These are phyloP conservation scores for Phytophthora vignae DNA, from an alignment of 352 stramenopile genomes.

Conservation along the genomic window DNA sequence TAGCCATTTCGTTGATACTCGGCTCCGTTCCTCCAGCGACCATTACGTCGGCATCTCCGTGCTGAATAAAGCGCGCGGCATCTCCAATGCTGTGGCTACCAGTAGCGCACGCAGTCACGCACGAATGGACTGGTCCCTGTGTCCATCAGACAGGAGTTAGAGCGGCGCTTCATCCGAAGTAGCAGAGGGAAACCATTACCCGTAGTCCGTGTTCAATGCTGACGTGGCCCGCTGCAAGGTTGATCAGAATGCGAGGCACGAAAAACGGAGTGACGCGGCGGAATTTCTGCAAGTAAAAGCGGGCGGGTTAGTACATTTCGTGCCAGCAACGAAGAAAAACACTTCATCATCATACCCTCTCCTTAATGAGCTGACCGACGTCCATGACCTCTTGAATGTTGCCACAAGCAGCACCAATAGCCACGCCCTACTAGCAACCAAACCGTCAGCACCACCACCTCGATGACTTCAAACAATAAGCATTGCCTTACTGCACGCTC, in stretches of 20 bases:
- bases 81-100: constrained; percentile 96
- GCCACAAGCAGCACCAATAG: constrained; percentile 77
- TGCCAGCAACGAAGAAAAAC: neutral
- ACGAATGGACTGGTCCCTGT: constrained; percentile 95
- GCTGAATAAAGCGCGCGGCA: constrained; percentile 86
- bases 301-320: neutral
- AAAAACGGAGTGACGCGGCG: constrained; percentile 92
- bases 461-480: neutral
- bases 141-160: neutral
- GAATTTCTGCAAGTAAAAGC: constrained; percentile 59
- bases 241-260: constrained; percentile 93
- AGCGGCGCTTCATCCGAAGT: no score
- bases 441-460: neutral
- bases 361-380: constrained; percentile 57
- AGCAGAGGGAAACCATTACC: constrained; percentile 24
- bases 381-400: constrained; percentile 86
- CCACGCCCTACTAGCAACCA: constrained; percentile 70
- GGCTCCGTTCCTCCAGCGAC: constrained; percentile 95
- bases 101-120: constrained; percentile 96
- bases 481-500: constrained; percentile 51
- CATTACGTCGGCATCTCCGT: constrained; percentile 94
- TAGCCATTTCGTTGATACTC: constrained; percentile 91
- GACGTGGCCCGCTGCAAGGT: constrained; percentile 91
- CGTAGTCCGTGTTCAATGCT: constrained; percentile 89
- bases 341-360: constrained; percentile 50